Base-by-base conservation (phyloP, 768 basidiomycete genomes). In the Suillus americanus region DNA sequence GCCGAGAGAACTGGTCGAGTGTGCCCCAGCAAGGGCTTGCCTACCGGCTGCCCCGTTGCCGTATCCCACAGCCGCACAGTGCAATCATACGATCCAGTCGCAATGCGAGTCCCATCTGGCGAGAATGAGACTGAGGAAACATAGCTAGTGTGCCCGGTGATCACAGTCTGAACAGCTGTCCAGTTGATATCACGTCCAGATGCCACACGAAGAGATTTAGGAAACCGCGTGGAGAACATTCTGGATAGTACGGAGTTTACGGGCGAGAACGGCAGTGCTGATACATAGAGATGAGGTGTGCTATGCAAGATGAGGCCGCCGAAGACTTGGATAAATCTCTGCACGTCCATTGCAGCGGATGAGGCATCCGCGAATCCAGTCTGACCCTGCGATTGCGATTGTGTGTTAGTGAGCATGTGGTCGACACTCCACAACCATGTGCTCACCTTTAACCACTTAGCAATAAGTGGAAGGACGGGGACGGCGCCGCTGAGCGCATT, bases 1-100 rank as follows among this genome's bases (percentile, higher is more conserved):
- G n/a, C 45, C 5, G 45, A 46, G 45, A 0, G 5, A n/a, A 46
- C 45, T 12, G 0, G 0, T 1, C 0, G 0, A n/a, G 45, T 46
- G 45, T 46, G 45, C 10, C 45, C 45, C 45, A n/a, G 9, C 10
- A 46, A n/a, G 45, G 46, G n/a, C 46, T 46, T 2, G n/a, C 46
- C 46, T 5, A 46, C 46, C 6, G n/a, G 46, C n/a, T 46, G 10
- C 12, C 46, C 46, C 1, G 46, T 46, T 10, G 12, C 46, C 6
- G 46, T 10, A 46, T 46, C 46, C 46, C 46, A 46, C 5, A 46
- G n/a, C n/a, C 46, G 46, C n/a, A 46, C 46, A 46, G 46, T 46
- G 12, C 5, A 1, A 46, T 46, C 46, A 5, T 12, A 0, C 12
- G 46, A 46, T 46, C 46, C 46, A 46, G 46, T 46, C 12, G 46